phyloP scores from a whole-genome alignment of 1,284 basidiomycete genomes.

The Puccinia coronata region DNA sequence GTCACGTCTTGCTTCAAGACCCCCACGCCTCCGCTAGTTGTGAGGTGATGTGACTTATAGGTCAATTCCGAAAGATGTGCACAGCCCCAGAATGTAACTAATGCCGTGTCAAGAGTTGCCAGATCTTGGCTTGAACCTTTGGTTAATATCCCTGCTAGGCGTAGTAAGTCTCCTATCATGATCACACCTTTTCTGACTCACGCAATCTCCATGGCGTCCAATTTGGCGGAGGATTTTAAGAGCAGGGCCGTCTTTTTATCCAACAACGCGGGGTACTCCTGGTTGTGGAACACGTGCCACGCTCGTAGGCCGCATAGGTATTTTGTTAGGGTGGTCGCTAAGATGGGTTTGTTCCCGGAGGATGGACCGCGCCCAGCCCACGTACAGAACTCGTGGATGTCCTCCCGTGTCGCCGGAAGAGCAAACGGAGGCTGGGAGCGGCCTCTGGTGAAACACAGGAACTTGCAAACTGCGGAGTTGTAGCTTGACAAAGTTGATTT shows the following conservation, averaged over 20 bases:
- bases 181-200: not conserved
- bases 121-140: not conserved
- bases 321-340: not conserved
- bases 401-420: not conserved
- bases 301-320: slow-evolving; percentile 4
- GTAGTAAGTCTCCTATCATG: not conserved
- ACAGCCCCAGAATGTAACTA: slow-evolving; percentile 21
- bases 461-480: no score
- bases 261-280: not conserved
- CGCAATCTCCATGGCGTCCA: not conserved
- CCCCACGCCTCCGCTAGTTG: not conserved
- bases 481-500: no score
- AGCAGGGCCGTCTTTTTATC: not conserved
- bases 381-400: slow-evolving; percentile 11
- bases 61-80: not conserved
- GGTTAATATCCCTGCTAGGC: not conserved
- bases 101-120: not conserved
- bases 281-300: slow-evolving; percentile 11
- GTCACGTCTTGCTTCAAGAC: not conserved
- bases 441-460: no score
- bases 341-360: no score
- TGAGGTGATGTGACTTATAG: not conserved
- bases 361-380: not conserved
- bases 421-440: no score
- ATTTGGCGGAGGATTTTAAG: not conserved